phyloP scores from a whole-genome alignment of 805 yeast species.

The Candida incommunis region DNA sequence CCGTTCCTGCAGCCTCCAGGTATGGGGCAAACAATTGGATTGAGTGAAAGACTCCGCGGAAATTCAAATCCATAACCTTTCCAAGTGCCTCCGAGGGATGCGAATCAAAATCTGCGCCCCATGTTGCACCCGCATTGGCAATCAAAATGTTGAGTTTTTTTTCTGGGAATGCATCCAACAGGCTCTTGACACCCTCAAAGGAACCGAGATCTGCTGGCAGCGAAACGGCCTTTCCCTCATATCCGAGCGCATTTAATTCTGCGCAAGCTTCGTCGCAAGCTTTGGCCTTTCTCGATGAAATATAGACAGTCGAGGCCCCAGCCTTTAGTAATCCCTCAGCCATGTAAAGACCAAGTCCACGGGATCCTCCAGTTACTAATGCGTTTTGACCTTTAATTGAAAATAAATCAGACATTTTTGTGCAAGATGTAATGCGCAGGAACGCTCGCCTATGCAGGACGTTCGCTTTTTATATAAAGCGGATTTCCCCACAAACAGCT shows the following conservation, averaged over 20 bases:
- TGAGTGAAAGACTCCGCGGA: conserved; percentile 53
- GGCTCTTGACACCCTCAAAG: conserved; percentile 32
- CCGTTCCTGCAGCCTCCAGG: conserved; percentile 36
- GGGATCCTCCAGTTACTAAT: conserved; percentile 58
- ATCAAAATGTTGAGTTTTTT: conserved; percentile 43
- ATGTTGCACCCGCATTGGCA: conserved; percentile 70
- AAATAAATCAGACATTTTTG: conserved; percentile 11
- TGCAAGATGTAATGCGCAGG: not conserved
- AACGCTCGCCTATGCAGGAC: too few species aligned
- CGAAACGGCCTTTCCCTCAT: conserved; percentile 27
- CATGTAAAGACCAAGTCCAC: conserved; percentile 59
- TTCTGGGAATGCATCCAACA: conserved; percentile 30
- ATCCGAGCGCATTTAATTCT: conserved; percentile 20
- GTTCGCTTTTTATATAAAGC: too few species aligned
- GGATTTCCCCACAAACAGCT: too few species aligned
- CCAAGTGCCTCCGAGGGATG: conserved; percentile 50
- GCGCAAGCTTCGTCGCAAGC: conserved; percentile 47
- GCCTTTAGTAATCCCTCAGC: conserved; percentile 48
- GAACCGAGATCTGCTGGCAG: conserved; percentile 45
- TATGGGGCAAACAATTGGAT: conserved; percentile 50
- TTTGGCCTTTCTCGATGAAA: conserved; percentile 47
- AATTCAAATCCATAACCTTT: conserved; percentile 49
- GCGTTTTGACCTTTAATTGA: conserved; percentile 48
- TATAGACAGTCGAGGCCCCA: conserved; percentile 48
- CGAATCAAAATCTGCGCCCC: conserved; percentile 52